Base-by-base conservation (phyloP, 176 grass and related monocot species). In the Avena sativa region DNA sequence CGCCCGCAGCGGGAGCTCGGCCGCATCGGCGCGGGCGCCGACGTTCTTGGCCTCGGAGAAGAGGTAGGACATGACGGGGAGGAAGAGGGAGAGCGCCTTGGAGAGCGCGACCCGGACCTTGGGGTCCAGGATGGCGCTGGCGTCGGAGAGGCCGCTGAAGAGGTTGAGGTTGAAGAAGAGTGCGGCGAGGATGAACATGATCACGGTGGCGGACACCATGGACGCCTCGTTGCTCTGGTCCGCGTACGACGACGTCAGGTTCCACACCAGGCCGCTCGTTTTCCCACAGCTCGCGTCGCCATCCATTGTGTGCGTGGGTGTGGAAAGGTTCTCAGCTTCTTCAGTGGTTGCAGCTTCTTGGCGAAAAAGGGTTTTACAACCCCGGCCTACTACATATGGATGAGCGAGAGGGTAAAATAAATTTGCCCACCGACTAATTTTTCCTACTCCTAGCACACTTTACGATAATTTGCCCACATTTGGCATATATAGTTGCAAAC, bases 61-160 rank as follows among this genome's bases (percentile, higher is more conserved):
- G 71, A 74, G 71, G 71, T 74, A 74, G 71, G 71, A 74, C 71
- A 74, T 74, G 71, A 74, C 46, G 71, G 71, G 71, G 71, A 74
- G 71, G 71, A 74, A 74, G 6, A 74, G 46, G 12, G 71, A 74
- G 71, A 74, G 71, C 46, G 46, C 71, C 71, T 49, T 50, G 44
- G 71, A 50, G 46, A 74, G 71, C 2, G 21, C 6, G 71, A 74
- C n/a, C 6, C 71, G 71, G 46, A 74, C 71, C 71, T 74, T 74
- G 46, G 71, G 71, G 71, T 74, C 71, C 20, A 74, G 46, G 71
- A 74, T 50, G 71, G 71, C 71, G 71, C 71, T 74, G 46, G 46
- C 46, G 71, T 74, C 71, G 46, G 71, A 74, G 71, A 74, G 71
- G 71, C 71, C 71, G 46, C 71, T 74, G 71, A 74, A 74, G 46